Evolutionary conservation across 805 yeast genomes (phyloP).

Genomic region (Priceomyces fermenticarens): DNA sequence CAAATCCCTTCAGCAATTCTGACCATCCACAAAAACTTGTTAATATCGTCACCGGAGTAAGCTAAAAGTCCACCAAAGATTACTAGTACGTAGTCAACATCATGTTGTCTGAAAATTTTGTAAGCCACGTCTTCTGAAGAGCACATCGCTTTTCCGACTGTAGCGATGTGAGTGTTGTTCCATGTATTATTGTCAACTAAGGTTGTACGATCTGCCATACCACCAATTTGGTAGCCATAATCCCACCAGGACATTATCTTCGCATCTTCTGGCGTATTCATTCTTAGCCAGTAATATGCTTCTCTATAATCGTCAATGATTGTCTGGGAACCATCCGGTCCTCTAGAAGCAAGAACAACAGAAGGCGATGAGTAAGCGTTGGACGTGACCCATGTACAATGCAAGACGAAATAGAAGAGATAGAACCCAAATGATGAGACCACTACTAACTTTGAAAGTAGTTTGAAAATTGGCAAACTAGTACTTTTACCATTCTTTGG

Average conservation of each 20-base stretch:
- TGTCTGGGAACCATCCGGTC: slow-evolving; percentile 80
- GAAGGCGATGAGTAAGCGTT: slow-evolving; percentile 97
- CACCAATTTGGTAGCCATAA: slow-evolving; percentile 99
- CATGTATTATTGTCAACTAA: slow-evolving; percentile 98
- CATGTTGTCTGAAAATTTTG: slow-evolving; percentile 82
- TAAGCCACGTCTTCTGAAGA: slow-evolving; percentile 85
- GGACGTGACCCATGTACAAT: slow-evolving; percentile 96
- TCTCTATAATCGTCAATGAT: slow-evolving; percentile 97
- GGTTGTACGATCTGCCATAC: slow-evolving; percentile 99
- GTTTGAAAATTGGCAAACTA: slow-evolving; percentile 18
- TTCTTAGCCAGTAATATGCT: slow-evolving; percentile 97
- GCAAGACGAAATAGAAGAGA: slow-evolving; percentile 78
- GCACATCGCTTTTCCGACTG: slow-evolving; percentile 98
- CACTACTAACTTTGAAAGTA: slow-evolving; percentile 61
- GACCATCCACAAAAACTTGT: slow-evolving; percentile 98
- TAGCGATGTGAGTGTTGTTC: slow-evolving; percentile 99
- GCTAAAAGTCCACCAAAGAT: slow-evolving; percentile 95
- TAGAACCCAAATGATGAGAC: slow-evolving; percentile 68
- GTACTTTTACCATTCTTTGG: slow-evolving; percentile 6
- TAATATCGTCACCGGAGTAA: slow-evolving; percentile 92
- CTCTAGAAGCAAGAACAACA: slow-evolving; percentile 81
- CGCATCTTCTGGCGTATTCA: slow-evolving; percentile 96
- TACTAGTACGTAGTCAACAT: slow-evolving; percentile 90
- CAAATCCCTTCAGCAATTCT: slow-evolving; percentile 98
- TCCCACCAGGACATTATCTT: slow-evolving; percentile 99